These are phyloP conservation scores for Clathrospora elynae DNA, from an alignment of 2,329 filamentous ascomycete species.

Conservation along the genomic window DNA sequence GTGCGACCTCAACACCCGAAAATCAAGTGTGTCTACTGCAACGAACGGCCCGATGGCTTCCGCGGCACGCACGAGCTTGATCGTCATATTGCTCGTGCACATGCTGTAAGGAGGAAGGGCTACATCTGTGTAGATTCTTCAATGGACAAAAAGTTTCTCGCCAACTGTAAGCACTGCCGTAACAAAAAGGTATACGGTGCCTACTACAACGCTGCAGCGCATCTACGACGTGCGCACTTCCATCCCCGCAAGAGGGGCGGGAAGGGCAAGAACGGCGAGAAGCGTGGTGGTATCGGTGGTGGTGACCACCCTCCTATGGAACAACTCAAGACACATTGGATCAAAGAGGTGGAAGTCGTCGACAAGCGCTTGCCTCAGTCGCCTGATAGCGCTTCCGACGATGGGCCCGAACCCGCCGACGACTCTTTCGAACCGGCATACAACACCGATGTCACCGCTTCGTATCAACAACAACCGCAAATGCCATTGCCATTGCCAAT, in stretches of 20 bases:
- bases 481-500: constrained; percentile 15
- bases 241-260: constrained; percentile 67
- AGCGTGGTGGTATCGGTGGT: constrained; percentile 65
- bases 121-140: constrained; percentile 68
- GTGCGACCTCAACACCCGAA: constrained; percentile 72
- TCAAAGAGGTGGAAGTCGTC: constrained; percentile 60
- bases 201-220: constrained; percentile 94
- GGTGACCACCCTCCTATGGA: constrained; percentile 67
- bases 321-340: constrained; percentile 62
- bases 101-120: constrained; percentile 63
- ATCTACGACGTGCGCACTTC: constrained; percentile 87
- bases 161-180: constrained; percentile 82
- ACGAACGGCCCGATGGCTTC: constrained; percentile 76
- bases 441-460: constrained; percentile 11
- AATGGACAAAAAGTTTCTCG: constrained; percentile 67
- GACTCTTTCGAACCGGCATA: constrained; percentile 17
- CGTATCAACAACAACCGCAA: constrained; percentile 15
- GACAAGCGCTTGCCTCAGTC: constrained; percentile 27
- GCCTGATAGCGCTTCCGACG: constrained; percentile 32
- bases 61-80: constrained; percentile 79
- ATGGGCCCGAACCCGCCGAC: constrained; percentile 15
- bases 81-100: constrained; percentile 65
- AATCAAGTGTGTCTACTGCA: constrained; percentile 72
- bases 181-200: constrained; percentile 80
- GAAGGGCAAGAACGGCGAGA: constrained; percentile 62